Evolutionary conservation across 305 asterid genomes (phyloP).

Genomic region (Fraxinus platypoda): DNA sequence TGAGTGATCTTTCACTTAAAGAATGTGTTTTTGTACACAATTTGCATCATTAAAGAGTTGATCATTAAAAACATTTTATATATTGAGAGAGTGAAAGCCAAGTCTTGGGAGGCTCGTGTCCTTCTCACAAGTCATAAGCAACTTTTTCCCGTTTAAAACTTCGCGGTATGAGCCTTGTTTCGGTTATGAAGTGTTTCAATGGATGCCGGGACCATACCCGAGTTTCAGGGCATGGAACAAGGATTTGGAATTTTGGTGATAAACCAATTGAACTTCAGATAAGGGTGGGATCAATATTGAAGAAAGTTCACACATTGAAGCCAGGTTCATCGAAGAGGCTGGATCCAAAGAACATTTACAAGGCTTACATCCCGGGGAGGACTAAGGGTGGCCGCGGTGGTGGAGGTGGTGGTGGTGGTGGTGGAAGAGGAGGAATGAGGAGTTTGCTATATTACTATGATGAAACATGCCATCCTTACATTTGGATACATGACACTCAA

Average conservation of each 20-base stretch:
- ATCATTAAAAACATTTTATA: not conserved
- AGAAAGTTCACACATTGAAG: conserved; percentile 69
- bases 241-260: conserved; percentile 75
- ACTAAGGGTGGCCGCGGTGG: conserved; percentile 19
- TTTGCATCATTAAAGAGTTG: not conserved
- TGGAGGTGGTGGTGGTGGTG: conserved; percentile 32
- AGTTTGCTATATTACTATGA: conserved; percentile 71
- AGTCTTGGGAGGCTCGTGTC: not conserved
- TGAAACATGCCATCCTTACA: conserved; percentile 83
- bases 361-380: conserved; percentile 68
- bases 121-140: not conserved
- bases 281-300: conserved; percentile 72
- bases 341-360: conserved; percentile 76
- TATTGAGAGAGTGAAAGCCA: not conserved
- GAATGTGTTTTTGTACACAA: not conserved
- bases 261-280: conserved; percentile 66
- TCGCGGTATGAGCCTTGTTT: conserved; percentile 38
- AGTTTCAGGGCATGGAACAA: conserved; percentile 66
- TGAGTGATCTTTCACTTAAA: not conserved
- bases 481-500: conserved; percentile 75
- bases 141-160: not conserved
- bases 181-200: conserved; percentile 61
- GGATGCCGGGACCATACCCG: conserved; percentile 61
- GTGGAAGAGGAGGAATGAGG: conserved; percentile 56
- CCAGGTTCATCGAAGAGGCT: conserved; percentile 79